A percentile compares a stretch with the other conserved stretches of the same genome.
phyloP scores from a whole-genome alignment of 2,329 filamentous ascomycete species.

The Geosmithia flava region DNA sequence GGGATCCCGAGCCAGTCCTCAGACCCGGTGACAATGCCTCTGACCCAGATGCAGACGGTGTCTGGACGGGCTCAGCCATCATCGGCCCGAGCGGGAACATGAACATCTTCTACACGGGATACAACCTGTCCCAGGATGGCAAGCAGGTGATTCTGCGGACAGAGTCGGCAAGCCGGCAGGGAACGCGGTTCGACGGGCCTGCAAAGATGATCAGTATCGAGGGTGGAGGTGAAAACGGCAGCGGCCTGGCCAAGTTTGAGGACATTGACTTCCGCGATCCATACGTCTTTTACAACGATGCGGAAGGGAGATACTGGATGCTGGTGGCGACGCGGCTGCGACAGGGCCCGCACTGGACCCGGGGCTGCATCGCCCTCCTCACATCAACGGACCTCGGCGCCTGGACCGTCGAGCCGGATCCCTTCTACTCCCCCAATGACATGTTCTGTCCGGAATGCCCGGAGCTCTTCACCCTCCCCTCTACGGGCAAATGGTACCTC shows the following conservation, averaged over 20 bases:
- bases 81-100: conserved; percentile 16
- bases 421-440: conserved; percentile 19
- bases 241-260: conserved; percentile 12
- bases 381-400: conserved; percentile 16
- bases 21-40: conserved; percentile 7
- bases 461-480: conserved; percentile 18
- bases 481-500: conserved; percentile 21
- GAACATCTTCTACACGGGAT: conserved; percentile 24
- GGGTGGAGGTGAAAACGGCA: conserved; percentile 4
- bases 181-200: conserved; percentile 11
- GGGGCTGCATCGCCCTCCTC: conserved; percentile 22
- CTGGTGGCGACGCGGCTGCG: conserved; percentile 19
- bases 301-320: conserved; percentile 20
- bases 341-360: conserved; percentile 17
- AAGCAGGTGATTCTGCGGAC: conserved; percentile 19
- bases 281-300: conserved; percentile 18
- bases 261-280: conserved; percentile 23
- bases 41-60: conserved; percentile 17
- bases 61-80: conserved; percentile 20
- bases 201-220: conserved; percentile 10
- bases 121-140: conserved; percentile 15
- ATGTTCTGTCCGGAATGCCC: conserved; percentile 23
- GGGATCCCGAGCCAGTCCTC: conserved; percentile 12
- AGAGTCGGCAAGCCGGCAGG: conserved; percentile 12
- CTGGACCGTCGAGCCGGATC: conserved; percentile 16